Base-by-base conservation (phyloP, 495 filamentous ascomycete species). In the Clavariopsis aquatica region DNA sequence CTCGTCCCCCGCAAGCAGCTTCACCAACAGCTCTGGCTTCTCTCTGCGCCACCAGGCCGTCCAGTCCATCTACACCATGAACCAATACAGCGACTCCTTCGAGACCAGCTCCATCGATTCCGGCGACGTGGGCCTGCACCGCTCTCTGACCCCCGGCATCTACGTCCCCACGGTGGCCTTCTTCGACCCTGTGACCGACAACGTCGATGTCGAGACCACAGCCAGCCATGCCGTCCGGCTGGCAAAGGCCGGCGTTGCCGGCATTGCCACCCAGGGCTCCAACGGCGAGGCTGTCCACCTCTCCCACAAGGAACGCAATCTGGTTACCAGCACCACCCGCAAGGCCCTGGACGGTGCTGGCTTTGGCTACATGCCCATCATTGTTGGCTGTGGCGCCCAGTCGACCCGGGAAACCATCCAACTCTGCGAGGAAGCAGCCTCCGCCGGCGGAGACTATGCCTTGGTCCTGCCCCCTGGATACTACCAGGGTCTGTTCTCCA, bases 381-480 rank as follows among this genome's bases (percentile, higher is more conserved):
- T 97, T 63, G 93, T 92, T 31, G 93, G 93, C 29, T 92, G 88
- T 71, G 89, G 89, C 41, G 85, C 88, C 31, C 87, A 92, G 69
- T 93, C 90, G 0, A 90, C 89, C n/a, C 87, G 89, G 55, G 93
- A 96, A 75, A 91, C 90, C 22, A 84, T 96, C 71, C 82, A 88
- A 61, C 77, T 92, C 41, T 94, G 91, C 77, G 82, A 82, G 31
- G 90, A 96, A 64, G 88, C 93, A 24, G 79, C 83, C 34, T 80
- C 79, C 7, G 82, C 88, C 15, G 93, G 93, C 19, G 92, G 89
- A 65, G 91, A 93, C 68, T 91, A 93, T 70, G 90, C 86, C 8
- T 83, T 97, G 65, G 80, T 96, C 13, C 84, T 96, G 2, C 92
- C 93, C 19, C 92, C 93, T 19, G 85, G 85, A 34, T 97, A 96